Percentiles rank a stretch among this genome's conserved stretches.
phyloP scores from a whole-genome alignment of 306 rosid genomes.

The Malus sylvestris region DNA sequence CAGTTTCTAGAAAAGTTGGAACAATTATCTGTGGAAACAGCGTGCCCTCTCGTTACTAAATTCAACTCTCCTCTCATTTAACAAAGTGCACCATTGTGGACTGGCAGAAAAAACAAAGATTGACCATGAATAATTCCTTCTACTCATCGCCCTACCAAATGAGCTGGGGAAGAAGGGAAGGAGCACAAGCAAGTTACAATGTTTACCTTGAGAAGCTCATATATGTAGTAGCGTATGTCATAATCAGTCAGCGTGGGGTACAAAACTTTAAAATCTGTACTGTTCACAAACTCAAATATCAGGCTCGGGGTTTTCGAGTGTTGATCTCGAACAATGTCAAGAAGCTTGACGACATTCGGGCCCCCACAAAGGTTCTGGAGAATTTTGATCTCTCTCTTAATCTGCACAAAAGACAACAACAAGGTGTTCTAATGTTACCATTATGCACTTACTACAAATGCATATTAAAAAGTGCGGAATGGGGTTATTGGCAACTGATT shows the following conservation, averaged over 20 bases:
- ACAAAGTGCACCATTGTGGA: not conserved
- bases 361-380: constrained; percentile 95
- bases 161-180: constrained; percentile 6
- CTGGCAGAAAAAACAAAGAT: not conserved
- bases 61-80: not conserved
- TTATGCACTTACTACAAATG: not conserved
- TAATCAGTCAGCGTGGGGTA: constrained; percentile 81
- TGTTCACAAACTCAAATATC: constrained; percentile 86
- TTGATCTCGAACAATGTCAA: constrained; percentile 82
- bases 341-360: constrained; percentile 84
- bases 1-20: not conserved
- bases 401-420: constrained; percentile 40
- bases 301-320: constrained; percentile 89
- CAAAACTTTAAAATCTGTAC: constrained; percentile 83
- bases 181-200: not conserved
- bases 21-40: not conserved
- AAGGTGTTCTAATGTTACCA: not conserved
- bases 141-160: not conserved
- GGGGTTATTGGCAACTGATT: not conserved
- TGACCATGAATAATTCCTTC: not conserved
- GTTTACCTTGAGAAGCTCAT: constrained; percentile 88
- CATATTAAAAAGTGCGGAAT: not conserved
- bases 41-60: not conserved
- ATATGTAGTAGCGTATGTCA: constrained; percentile 89
- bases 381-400: constrained; percentile 87